Percentiles rank a stretch among this genome's conserved stretches.
Evolutionary conservation across 2,329 filamentous ascomycete species (phyloP).

Genomic region (Phialophora expanda): DNA sequence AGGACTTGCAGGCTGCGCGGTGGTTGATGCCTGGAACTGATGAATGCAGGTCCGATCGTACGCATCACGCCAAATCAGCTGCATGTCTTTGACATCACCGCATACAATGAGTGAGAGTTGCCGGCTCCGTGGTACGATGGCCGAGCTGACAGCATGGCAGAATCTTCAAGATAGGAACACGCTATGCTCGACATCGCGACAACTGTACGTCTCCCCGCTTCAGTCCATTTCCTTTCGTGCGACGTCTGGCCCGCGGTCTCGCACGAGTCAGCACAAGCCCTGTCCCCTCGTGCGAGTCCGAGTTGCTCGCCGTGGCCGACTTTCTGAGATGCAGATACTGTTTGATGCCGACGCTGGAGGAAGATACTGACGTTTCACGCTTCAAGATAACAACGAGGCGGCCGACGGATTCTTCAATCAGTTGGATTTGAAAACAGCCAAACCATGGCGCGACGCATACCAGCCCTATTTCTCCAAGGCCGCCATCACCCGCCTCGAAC

Average conservation of each 20-base stretch:
- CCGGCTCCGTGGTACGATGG: neutral
- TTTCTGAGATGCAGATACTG: neutral
- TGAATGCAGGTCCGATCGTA: conserved; percentile 40
- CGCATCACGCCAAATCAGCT: conserved; percentile 43
- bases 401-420: conserved; percentile 22
- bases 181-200: conserved; percentile 15
- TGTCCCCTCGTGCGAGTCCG: too few relatives aligned
- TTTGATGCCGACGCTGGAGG: neutral
- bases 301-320: neutral
- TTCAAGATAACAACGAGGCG: conserved; percentile 13
- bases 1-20: neutral
- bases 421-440: conserved; percentile 20
- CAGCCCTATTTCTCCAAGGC: conserved; percentile 44
- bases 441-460: conserved; percentile 33
- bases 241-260: neutral
- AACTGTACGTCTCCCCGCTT: conserved; percentile 5
- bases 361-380: neutral
- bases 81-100: conserved; percentile 40
- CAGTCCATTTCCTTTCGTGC: neutral
- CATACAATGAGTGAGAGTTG: conserved; percentile 20
- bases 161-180: conserved; percentile 27
- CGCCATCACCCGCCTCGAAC: conserved; percentile 41
- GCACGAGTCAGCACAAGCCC: neutral
- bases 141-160: conserved; percentile 11
- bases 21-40: neutral